phyloP scores from a whole-genome alignment of 1,139 yeast species.

The Kodamaea ohmeri region DNA sequence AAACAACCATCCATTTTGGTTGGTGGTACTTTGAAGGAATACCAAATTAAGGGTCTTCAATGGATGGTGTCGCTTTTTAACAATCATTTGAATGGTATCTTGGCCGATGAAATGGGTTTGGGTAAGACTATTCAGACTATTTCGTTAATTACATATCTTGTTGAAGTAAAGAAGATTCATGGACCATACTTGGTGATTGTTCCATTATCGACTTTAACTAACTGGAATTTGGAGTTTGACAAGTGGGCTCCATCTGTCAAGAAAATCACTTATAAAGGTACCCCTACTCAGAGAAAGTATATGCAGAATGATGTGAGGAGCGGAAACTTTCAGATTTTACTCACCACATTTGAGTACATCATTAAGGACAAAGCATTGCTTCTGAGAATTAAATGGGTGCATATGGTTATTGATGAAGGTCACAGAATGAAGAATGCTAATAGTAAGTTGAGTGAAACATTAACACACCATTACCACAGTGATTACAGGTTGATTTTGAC shows the following conservation, averaged over 20 bases:
- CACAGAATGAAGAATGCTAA: conserved; percentile 83
- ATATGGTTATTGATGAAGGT: conserved; percentile 88
- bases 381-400: conserved; percentile 72
- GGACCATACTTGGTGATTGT: conserved; percentile 64
- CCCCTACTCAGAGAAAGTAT: conserved; percentile 65
- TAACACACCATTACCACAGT: conserved; percentile 70
- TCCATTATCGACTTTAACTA: conserved; percentile 78
- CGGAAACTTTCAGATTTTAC: conserved; percentile 71
- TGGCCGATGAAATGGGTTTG: conserved; percentile 93
- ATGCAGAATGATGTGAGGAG: conserved; percentile 59
- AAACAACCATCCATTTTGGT: conserved; percentile 64
- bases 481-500: conserved; percentile 78
- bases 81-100: conserved; percentile 89
- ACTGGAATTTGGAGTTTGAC: conserved; percentile 82
- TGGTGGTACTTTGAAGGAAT: conserved; percentile 91
- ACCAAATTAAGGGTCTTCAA: conserved; percentile 89
- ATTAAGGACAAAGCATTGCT: conserved; percentile 70
- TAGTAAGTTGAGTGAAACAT: conserved; percentile 68
- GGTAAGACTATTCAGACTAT: conserved; percentile 88
- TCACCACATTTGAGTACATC: conserved; percentile 78
- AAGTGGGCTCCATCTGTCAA: conserved; percentile 81
- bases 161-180: conserved; percentile 62
- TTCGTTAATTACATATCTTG: conserved; percentile 69
- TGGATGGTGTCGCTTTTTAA: conserved; percentile 98
- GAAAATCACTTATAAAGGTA: conserved; percentile 71